Evolutionary conservation across 192 early-diverging fungal species (phyloP).

Genomic region (Umbelopsis ramanniana): DNA sequence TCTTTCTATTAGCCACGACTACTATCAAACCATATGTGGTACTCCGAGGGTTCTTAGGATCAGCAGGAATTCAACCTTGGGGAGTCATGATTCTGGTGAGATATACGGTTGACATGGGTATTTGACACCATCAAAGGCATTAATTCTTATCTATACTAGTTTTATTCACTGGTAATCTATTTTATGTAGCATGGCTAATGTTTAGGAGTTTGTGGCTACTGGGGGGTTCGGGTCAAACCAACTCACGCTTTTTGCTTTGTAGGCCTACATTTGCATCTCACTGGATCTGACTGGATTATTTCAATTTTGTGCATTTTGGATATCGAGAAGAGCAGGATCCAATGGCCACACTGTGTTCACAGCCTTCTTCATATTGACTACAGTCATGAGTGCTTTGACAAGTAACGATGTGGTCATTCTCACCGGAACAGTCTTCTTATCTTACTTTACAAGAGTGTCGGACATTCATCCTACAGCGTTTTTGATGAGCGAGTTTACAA

Average conservation of each 20-base stretch:
- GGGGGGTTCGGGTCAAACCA: neutral
- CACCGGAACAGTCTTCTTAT: slow-evolving; percentile 77
- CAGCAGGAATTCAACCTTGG: slow-evolving; percentile 71
- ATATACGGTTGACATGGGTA: neutral
- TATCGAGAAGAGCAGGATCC: slow-evolving; percentile 65
- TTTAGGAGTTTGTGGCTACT: no score
- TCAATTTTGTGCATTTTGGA: slow-evolving; percentile 75
- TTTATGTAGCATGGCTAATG: no score
- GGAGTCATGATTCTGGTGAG: slow-evolving; percentile 65
- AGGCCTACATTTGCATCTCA: slow-evolving; percentile 84
- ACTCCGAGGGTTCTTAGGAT: slow-evolving; percentile 62
- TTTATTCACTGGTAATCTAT: slow-evolving; percentile 67
- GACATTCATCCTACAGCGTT: slow-evolving; percentile 69
- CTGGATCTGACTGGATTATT: slow-evolving; percentile 83
- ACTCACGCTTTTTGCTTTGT: neutral
- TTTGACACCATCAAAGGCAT: neutral
- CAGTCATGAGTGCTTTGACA: slow-evolving; percentile 73
- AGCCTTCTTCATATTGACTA: slow-evolving; percentile 71
- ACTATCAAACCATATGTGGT: slow-evolving; percentile 52
- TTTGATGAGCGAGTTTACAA: slow-evolving; percentile 77
- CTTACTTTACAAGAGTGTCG: slow-evolving; percentile 70
- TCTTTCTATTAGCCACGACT: slow-evolving; percentile 67
- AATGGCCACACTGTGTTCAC: slow-evolving; percentile 66
- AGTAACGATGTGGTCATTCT: slow-evolving; percentile 89
- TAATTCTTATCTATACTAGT: slow-evolving; percentile 39